Conservation (phyloP, 441 rosid genomes). For the Populus hybrid region DNA sequence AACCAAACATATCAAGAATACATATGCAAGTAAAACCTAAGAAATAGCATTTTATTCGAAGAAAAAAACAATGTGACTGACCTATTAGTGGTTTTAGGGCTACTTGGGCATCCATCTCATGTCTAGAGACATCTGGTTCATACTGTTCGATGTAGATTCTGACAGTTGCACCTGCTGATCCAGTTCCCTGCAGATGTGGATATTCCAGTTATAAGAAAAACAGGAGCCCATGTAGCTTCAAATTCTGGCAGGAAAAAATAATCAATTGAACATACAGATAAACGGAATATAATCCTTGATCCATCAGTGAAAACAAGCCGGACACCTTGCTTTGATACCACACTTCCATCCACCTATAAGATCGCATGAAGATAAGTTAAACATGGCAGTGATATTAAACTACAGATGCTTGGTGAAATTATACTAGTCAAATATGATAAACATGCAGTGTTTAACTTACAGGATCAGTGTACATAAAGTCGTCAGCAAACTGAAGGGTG, state of each 20-base stretch:
- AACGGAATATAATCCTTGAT: constrained; percentile 79
- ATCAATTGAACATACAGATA: constrained; percentile 53
- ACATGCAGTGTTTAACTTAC: constrained; percentile 44
- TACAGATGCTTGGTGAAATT: constrained; percentile 2
- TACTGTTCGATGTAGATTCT: constrained; percentile 82
- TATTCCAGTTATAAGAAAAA: background rate
- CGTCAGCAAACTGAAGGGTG: constrained; percentile 76
- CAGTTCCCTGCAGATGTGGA: constrained; percentile 64
- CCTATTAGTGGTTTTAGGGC: constrained; percentile 87
- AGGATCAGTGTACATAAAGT: constrained; percentile 88
- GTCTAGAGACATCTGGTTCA: constrained; percentile 76
- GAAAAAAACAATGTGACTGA: constrained; percentile 23
- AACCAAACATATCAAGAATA: background rate
- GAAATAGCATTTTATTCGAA: background rate
- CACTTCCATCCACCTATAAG: constrained; percentile 88
- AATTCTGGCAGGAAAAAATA: constrained; percentile 4
- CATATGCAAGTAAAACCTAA: background rate
- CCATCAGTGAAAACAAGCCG: constrained; percentile 88
- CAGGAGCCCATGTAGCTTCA: background rate
- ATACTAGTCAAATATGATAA: background rate
- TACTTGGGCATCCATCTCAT: constrained; percentile 83
- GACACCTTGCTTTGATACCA: constrained; percentile 86
- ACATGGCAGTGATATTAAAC: background rate
- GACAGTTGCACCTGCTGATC: constrained; percentile 93
- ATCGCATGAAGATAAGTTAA: constrained; percentile 9